A percentile compares a stretch with the other conserved stretches of the same genome.
These are phyloP conservation scores for Blastobotrys mokoenaii DNA, from an alignment of 805 yeast species.

Conservation along the genomic window DNA sequence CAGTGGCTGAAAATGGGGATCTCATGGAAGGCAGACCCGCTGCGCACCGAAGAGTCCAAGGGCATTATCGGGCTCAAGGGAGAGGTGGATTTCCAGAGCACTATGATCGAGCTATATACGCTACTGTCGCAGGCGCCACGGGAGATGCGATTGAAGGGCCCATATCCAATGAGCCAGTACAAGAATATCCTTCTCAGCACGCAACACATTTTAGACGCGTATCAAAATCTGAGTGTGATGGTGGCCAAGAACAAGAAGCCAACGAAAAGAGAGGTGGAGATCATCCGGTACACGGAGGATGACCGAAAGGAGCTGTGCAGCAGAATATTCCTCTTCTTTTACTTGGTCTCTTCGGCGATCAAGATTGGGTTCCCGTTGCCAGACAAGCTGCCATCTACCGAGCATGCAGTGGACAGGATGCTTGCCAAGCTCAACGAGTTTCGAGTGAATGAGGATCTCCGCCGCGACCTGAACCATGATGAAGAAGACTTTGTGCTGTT, in stretches of 20 bases:
- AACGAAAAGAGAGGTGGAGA: constrained; percentile 44
- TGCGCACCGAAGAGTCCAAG: constrained; percentile 27
- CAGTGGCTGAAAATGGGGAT: constrained; percentile 78
- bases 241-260: constrained; percentile 53
- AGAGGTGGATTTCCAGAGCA: constrained; percentile 39
- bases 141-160: constrained; percentile 68
- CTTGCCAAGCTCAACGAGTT: constrained; percentile 56
- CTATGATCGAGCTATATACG: constrained; percentile 52
- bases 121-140: constrained; percentile 63
- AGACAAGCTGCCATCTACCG: constrained; percentile 66
- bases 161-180: constrained; percentile 51
- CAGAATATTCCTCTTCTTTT: constrained; percentile 65
- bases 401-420: constrained; percentile 63
- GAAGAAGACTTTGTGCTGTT: constrained; percentile 72
- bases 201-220: constrained; percentile 60
- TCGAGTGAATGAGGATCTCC: constrained; percentile 32
- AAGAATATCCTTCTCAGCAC: constrained; percentile 45
- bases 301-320: constrained; percentile 66
- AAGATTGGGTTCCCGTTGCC: constrained; percentile 72
- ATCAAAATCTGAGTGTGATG: constrained; percentile 63
- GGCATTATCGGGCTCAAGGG: constrained; percentile 21
- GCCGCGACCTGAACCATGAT: constrained; percentile 22
- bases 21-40: constrained; percentile 70
- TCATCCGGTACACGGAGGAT: constrained; percentile 38
- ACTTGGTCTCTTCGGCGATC: constrained; percentile 56